Evolutionary conservation across 495 filamentous ascomycete species (phyloP).

Genomic region (Aspergillus bridgeri): DNA sequence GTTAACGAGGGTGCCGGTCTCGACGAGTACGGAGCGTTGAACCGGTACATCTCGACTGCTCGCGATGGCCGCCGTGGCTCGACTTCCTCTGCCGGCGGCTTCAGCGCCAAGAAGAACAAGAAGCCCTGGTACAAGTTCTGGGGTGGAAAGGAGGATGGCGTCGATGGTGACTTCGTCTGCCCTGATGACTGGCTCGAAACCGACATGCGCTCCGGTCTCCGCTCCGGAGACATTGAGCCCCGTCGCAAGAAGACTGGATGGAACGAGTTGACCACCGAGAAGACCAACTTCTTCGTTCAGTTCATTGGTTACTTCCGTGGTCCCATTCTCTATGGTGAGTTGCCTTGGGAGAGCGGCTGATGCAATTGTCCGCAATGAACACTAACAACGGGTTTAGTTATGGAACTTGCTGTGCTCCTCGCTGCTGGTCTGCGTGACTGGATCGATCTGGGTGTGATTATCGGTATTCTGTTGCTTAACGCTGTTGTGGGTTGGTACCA

Average conservation of each 20-base stretch:
- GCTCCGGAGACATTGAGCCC: slow-evolving; percentile 53
- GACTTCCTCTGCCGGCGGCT: slow-evolving; percentile 48
- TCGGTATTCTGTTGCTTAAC: slow-evolving; percentile 77
- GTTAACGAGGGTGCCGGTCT: slow-evolving; percentile 31
- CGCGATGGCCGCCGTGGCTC: slow-evolving; percentile 56
- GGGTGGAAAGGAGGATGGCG: slow-evolving; percentile 33
- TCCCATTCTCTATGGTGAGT: slow-evolving; percentile 79
- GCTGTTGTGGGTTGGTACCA: slow-evolving; percentile 82
- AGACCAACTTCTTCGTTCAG: slow-evolving; percentile 72
- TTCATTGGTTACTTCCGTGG: slow-evolving; percentile 78
- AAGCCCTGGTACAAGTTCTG: slow-evolving; percentile 59
- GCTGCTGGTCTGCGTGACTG: slow-evolving; percentile 78
- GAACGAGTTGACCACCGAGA: slow-evolving; percentile 74
- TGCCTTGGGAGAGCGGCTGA: background rate
- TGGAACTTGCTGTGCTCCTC: slow-evolving; percentile 79
- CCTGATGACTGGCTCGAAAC: slow-evolving; percentile 73
- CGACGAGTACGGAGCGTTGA: slow-evolving; percentile 54
- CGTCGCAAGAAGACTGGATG: slow-evolving; percentile 66
- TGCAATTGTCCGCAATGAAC: background rate
- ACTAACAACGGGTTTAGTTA: slow-evolving; percentile 47
- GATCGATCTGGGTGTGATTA: slow-evolving; percentile 84
- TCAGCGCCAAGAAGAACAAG: slow-evolving; percentile 43
- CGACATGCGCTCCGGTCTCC: slow-evolving; percentile 63
- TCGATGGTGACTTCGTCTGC: slow-evolving; percentile 47
- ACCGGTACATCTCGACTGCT: slow-evolving; percentile 66